Base-by-base conservation (phyloP, 768 basidiomycete genomes). In the Tricholoma bakamatsutake region DNA sequence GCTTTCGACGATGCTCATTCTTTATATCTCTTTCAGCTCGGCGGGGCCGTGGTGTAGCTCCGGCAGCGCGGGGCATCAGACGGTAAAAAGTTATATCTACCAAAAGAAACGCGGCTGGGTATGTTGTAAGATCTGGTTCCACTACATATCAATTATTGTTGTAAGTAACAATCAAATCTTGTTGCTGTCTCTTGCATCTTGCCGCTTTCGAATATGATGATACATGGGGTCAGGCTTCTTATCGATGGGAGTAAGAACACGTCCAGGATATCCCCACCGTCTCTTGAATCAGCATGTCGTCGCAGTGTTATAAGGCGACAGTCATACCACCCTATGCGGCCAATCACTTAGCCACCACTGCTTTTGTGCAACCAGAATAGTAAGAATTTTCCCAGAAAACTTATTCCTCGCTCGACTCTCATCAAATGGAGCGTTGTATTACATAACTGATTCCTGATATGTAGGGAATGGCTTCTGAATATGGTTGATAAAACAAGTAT, bases 1-100 rank as follows among this genome's bases (percentile, higher is more conserved):
- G 2, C 8, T 46, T 43, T 46, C 35, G 56, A 18, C 17, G 9
- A 39, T 17, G 10, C 15, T 52, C 13, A 52, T 50, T 30, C n/a
- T 3, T 39, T 31, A 3, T 65, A 37, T 59, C 56, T 55, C 59
- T 56, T 60, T 57, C 62, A 93, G 90, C 90, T 68, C 90, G 90
- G 62, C 90, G 90, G 67, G 91, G 91, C 66, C 88, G 90, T 63
- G 90, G 90, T 59, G 85, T 89, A 43, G 77, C 77, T 37, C 80
- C 80, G 24, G 82, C 86, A 59, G 77, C 86, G 27, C 80, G 90
- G 60, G 90, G 90, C 54, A 93, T 93, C 69, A 81, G 90, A 70
- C 83, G 91, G 71, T 93, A 76, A 84, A 66, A 48, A 53, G 6
- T 13, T 39, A 37, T 28, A 6, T 40, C 15, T 39, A 24, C 18